Evolutionary conservation across 1,284 basidiomycete genomes (phyloP), one percentile per base, ranked within the genome.

Genomic region (Coniophora puteana): DNA sequence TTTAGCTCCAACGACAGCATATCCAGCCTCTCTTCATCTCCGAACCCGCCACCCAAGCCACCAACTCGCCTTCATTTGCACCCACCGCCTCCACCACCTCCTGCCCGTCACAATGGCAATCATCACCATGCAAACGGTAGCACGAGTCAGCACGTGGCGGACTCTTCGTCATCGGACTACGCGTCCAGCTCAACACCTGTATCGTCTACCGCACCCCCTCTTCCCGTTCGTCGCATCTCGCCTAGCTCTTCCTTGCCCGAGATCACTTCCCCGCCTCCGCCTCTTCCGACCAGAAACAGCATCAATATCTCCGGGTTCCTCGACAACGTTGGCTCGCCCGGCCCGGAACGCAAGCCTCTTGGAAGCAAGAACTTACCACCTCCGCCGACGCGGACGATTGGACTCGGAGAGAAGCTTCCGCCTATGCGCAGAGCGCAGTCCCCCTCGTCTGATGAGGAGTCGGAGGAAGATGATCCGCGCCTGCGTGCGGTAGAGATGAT

Each of bases 381-480:
- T 0, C 86, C 86, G 0, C 86, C 86, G 1, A 83, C 77, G 0
- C 80, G 86, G 3, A 82, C 66, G 1, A 87, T 89, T 36, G 81
- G 63, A 1, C 64, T 74, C 1, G 80, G 82, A 1, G 81, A 82
- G 50, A 85, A 78, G 51, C 68, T 87, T 8, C 85, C 86, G 2
- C 76, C 80, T 4, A 57, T 74, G 17, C 76, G 78, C n/a, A 65
- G 68, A 10, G 57, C 69, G 2, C 55, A 60, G 1, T 66, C 66
- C 1, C 63, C 68, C 2, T 74, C 72, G 4, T 76, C 76, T 3
- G 74, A 78, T 21, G 76, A 84, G 28, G 76, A 78, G 10, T 74
- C 69, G 1, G 72, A 62, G 4, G 73, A 72, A 13, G 63, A 66
- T 33, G 67, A 70, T 45, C 54, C 57, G 8, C 67, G 63, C 29